Percentiles rank a stretch among this genome's conserved stretches.
Evolutionary conservation across 805 yeast genomes (phyloP).

Genomic region (Starmerella geochares): DNA sequence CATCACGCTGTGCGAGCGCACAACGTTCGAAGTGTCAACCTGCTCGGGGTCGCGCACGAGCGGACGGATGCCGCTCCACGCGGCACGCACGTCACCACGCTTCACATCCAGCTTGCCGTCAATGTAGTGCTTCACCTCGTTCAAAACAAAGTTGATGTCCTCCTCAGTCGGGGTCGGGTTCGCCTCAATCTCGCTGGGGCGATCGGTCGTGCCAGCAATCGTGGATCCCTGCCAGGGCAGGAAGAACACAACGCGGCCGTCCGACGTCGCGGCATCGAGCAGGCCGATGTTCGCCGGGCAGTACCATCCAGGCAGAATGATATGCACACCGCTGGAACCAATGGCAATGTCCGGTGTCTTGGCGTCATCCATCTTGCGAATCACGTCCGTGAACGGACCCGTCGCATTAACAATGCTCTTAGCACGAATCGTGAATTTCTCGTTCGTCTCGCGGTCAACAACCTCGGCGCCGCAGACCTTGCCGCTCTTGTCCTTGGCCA

Average conservation of each 20-base stretch:
- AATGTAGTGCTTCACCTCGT: conserved; percentile 80
- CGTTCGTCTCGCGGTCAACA: conserved; percentile 45
- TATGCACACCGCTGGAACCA: conserved; percentile 89
- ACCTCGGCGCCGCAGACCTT: conserved; percentile 69
- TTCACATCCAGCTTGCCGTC: conserved; percentile 65
- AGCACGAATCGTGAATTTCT: conserved; percentile 57
- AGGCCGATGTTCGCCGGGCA: conserved; percentile 81
- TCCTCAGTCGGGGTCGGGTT: conserved; percentile 76
- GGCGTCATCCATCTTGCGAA: conserved; percentile 73
- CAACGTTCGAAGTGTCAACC: conserved; percentile 72
- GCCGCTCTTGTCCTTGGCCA: conserved; percentile 51
- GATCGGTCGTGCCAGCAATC: conserved; percentile 92
- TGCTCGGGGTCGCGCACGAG: conserved; percentile 64
- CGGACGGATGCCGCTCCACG: conserved; percentile 97
- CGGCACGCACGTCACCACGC: conserved; percentile 82
- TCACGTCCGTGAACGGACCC: conserved; percentile 80
- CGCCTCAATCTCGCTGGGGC: conserved; percentile 42
- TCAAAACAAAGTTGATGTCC: conserved; percentile 77
- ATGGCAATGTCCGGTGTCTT: conserved; percentile 64
- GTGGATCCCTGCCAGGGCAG: conserved; percentile 97
- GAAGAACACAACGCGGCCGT: conserved; percentile 94
- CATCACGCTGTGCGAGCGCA: conserved; percentile 76
- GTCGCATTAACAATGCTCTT: conserved; percentile 82
- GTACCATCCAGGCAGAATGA: conserved; percentile 83
- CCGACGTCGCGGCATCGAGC: conserved; percentile 83